Base-by-base conservation (phyloP, 305 asterid species). In the Solanum hybrid region DNA sequence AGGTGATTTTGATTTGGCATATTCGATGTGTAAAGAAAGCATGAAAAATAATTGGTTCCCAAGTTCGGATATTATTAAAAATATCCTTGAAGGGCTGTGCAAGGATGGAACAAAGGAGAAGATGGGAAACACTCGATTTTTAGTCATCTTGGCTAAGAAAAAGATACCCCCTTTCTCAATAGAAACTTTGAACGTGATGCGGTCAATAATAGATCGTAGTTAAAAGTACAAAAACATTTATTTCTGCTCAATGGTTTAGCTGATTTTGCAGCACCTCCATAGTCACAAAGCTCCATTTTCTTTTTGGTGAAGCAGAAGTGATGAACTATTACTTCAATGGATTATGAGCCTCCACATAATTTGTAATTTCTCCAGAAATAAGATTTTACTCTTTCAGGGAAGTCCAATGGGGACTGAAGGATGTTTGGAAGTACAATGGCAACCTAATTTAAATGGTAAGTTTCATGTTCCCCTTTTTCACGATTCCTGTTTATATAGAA, bases 31-130 rank as follows among this genome's bases (percentile, higher is more conserved):
- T 91, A 94, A 92, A 91, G 93, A 91, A 27, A 92, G 96, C 91
- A 93, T 96, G 96, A 91, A 92, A 88, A 93, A 91, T 85, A 95
- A 95, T 89, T 92, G 94, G 95, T 96, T 92, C 92, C 98, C 98
- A 38, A 96, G 94, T 89, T 91, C 90, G 36, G 93, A 93, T 79
- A 91, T 94, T 75, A 93, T 96, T 91, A 86, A 90, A 36, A 92
- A 77, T 86, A 93, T 96, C 81, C 95, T 96, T 89, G 92, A 93
- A 90, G 98, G 94, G 76, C 90, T 96, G 90, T 89, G 86, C 87
- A 92, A 91, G 92, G 91, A 89, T 80, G 92, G 94, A 56, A 92
- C 88, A 36, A 40, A 88, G 87, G 94, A 90, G 27, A 91, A 85
- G 87, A 72, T 92, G 35, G 92, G 78, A 76, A 93, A 93, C 90